Evolutionary conservation across 2,329 filamentous ascomycete genomes (phyloP).

Genomic region (Fusarium torreyae): DNA sequence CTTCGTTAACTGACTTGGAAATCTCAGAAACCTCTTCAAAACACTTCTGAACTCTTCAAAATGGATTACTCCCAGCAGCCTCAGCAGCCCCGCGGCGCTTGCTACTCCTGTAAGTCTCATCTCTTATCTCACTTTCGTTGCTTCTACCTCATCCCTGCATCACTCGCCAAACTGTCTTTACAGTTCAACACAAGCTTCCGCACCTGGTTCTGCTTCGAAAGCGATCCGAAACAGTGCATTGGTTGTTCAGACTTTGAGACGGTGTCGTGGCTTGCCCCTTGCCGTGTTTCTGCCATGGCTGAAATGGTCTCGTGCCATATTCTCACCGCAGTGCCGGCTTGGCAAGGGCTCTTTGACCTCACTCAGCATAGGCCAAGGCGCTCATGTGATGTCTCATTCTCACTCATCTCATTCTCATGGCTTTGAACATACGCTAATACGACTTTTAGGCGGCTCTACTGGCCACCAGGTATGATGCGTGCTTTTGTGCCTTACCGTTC

Average conservation of each 20-base stretch:
- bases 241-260: not conserved
- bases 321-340: conserved; percentile 6
- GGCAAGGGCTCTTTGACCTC: conserved; percentile 7
- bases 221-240: conserved; percentile 1
- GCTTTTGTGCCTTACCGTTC: conserved; percentile 2
- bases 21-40: conserved; percentile 33
- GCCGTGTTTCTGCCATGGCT: not conserved
- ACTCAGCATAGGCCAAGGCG: not conserved
- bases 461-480: conserved; percentile 77
- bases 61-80: conserved; percentile 58
- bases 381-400: conserved; percentile 1
- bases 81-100: conserved; percentile 59
- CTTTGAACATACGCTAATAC: conserved; percentile 39
- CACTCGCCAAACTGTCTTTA: conserved; percentile 1
- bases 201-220: not conserved
- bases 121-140: not conserved
- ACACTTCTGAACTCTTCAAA: conserved; percentile 42
- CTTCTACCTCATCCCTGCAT: not conserved
- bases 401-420: not conserved
- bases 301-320: conserved; percentile 16
- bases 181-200: conserved; percentile 2
- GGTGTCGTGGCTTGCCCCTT: conserved; percentile 8
- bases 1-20: conserved; percentile 32
- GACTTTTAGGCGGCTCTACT: conserved; percentile 75
- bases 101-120: conserved; percentile 66